Conservation (phyloP, 768 basidiomycete species). For the Symmetrospora coprosmae region DNA sequence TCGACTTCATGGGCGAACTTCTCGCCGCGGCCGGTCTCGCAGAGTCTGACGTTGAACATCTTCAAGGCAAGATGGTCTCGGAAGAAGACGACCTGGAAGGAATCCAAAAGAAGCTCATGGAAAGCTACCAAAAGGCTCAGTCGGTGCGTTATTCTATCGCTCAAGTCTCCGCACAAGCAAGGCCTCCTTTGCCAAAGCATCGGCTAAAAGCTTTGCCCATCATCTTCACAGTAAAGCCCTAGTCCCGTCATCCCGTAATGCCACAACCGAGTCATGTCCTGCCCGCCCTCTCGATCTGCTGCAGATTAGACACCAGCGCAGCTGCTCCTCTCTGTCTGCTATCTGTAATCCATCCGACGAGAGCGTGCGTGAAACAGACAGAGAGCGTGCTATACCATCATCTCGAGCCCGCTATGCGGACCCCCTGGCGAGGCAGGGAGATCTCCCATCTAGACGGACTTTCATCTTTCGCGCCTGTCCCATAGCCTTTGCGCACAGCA, state of each 20-base stretch:
- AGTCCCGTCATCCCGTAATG: background rate
- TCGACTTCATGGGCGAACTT: conserved; percentile 58
- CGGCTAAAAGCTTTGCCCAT: background rate
- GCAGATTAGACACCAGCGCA: background rate
- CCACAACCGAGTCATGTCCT: background rate
- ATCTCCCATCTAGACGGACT: too few species aligned
- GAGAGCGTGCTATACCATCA: too few species aligned
- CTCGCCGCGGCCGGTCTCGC: conserved; percentile 52
- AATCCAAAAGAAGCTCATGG: conserved; percentile 15
- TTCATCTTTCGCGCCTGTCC: too few species aligned
- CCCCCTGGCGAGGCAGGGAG: too few species aligned
- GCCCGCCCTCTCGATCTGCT: background rate
- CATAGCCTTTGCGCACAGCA: too few species aligned
- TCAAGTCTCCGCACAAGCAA: background rate
- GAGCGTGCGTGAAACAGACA: too few species aligned
- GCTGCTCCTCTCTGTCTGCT: too few species aligned
- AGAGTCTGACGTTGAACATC: conserved; percentile 43
- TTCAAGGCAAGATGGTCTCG: conserved; percentile 24
- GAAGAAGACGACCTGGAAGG: conserved; percentile 23
- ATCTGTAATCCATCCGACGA: too few species aligned
- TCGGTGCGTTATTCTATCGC: background rate
- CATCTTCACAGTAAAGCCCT: background rate
- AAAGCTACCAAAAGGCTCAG: background rate
- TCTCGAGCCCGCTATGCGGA: too few species aligned
- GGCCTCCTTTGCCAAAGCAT: background rate